Base-by-base conservation (phyloP, 2,329 filamentous ascomycete species). In the Trichophyton simii region DNA sequence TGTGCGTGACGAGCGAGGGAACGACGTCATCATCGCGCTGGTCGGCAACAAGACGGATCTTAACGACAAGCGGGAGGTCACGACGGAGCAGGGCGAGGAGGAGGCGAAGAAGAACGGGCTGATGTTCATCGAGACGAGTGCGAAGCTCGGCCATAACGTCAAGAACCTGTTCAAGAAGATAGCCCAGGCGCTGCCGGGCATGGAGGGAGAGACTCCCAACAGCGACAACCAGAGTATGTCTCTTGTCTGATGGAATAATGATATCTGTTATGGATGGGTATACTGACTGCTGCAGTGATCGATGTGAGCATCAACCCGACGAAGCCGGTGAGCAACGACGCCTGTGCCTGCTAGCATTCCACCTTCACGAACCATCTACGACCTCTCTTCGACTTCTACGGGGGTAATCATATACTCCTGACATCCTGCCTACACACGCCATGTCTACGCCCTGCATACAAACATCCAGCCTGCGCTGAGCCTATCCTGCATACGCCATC, bases 31-130 rank as follows among this genome's bases (percentile, higher is more conserved):
- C 70, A 97, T 99, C 70, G 94, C 99, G 55, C 79, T 99, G 55
- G 95, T 99, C 44, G 94, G 94, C 67, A 99, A 99, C 82, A 99
- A 99, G 85, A 99, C 94, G 52, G 94, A 99, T 81, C 77, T 99
- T 75, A 95, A 94, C 76, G 94, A 99, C 76, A 97, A 96, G 83
- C 85, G 94, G 61, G 92, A 99, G 77, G 94, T 99, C 64, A 99
- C 92, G 48, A 95, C 91, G 41, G 87, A 89, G 72, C 91, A 97
- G 76, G 94, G 94, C 63, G 94, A 99, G 76, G 94, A 97, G 69
- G 94, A 99, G 78, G 92, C 92, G 50, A 96, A 95, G 83, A 92
- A 92, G 81, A 92, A 96, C 76, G 94, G 94, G 67, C 80, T 96
- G 67, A 96, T 99, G 89, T 99, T 99, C 72, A 94, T 99, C 69